phyloP scores from a whole-genome alignment of 1,284 basidiomycete species.

The Volvariella surrecta region DNA sequence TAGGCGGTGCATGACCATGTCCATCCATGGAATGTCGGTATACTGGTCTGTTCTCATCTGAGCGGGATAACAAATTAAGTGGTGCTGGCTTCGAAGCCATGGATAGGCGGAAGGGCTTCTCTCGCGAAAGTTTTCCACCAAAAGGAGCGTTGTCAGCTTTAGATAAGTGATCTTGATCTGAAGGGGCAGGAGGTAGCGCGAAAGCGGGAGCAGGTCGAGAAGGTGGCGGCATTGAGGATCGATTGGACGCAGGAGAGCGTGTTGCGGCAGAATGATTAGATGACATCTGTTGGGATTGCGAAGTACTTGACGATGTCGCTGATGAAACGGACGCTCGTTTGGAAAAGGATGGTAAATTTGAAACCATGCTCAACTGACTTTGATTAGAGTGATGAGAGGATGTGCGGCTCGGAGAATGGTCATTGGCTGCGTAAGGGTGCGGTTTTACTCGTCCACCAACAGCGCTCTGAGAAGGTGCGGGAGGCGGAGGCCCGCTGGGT shows the following conservation, averaged over 20 bases:
- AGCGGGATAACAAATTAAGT: conserved; percentile 45
- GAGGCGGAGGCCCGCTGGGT: conserved; percentile 48
- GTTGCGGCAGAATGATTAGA: conserved; percentile 11
- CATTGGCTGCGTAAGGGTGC: conserved; percentile 6
- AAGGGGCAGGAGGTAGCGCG: conserved; percentile 56
- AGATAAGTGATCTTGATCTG: conserved; percentile 15
- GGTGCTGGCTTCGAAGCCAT: conserved; percentile 54
- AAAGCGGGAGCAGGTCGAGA: conserved; percentile 61
- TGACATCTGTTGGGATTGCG: conserved; percentile 27
- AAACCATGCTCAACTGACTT: conserved; percentile 39
- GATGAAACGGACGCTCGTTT: conserved; percentile 54
- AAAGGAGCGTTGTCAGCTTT: conserved; percentile 15
- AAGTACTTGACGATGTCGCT: conserved; percentile 39
- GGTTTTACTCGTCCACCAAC: conserved; percentile 2
- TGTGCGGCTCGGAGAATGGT: conserved; percentile 31
- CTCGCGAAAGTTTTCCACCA: conserved; percentile 40
- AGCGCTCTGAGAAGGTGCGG: conserved; percentile 27
- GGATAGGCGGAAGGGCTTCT: conserved; percentile 50
- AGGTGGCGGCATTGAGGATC: conserved; percentile 58
- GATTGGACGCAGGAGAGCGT: conserved; percentile 31
- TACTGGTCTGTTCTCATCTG: conserved; percentile 36
- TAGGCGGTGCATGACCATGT: conserved; percentile 21
- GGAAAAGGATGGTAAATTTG: conserved; percentile 42
- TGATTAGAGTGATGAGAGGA: conserved; percentile 34
- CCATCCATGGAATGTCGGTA: conserved; percentile 29